phyloP scores from a whole-genome alignment of 768 basidiomycete species.

The Imleria badia region DNA sequence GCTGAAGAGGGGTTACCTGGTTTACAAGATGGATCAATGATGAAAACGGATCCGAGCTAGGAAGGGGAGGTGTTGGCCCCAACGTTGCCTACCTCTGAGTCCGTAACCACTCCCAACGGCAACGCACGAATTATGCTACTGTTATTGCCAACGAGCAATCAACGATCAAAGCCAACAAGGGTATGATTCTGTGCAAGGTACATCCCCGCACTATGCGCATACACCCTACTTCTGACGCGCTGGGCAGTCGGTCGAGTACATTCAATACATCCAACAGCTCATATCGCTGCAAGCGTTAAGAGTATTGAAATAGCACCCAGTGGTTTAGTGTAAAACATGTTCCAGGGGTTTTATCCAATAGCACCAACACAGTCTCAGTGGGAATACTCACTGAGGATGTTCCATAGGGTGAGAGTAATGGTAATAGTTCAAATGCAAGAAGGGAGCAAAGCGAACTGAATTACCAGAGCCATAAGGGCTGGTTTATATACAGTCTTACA shows the following conservation, averaged over 20 bases:
- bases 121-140: background rate
- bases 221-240: conserved; percentile 3
- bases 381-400: no score
- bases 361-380: no score
- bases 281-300: conserved; percentile 74
- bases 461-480: no score
- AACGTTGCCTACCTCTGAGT: conserved; percentile 22
- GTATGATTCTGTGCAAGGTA: conserved; percentile 86
- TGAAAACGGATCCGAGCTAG: conserved; percentile 33
- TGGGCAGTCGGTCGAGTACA: conserved; percentile 47
- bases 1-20: conserved; percentile 29
- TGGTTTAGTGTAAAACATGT: no score
- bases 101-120: conserved; percentile 10
- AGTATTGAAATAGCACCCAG: no score
- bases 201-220: background rate
- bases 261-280: conserved; percentile 82
- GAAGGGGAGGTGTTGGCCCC: conserved; percentile 26
- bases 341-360: no score
- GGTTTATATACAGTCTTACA: no score
- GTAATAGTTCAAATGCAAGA: no score
- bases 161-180: conserved; percentile 91
- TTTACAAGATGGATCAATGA: conserved; percentile 23
- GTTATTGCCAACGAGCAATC: conserved; percentile 35
- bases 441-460: no score
- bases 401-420: no score